Evolutionary conservation across 345 rosid species (phyloP).

Genomic region (Citropsis articulata): DNA sequence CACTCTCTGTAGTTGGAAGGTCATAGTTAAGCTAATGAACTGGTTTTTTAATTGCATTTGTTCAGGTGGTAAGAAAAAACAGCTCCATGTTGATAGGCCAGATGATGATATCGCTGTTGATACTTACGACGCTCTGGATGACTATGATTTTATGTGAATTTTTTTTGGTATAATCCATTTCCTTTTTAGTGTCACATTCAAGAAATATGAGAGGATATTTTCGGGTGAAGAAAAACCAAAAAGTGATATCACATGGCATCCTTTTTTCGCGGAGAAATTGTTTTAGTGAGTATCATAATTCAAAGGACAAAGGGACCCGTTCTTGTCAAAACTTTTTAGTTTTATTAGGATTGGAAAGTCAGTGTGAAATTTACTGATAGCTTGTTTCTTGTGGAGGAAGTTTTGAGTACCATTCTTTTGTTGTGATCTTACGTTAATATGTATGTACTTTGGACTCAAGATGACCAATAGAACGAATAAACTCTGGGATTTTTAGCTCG

Average conservation of each 20-base stretch:
- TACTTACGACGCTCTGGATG: slow-evolving; percentile 61
- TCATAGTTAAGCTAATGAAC: background rate
- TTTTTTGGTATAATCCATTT: background rate
- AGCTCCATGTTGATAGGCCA: slow-evolving; percentile 69
- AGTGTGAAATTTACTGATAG: background rate
- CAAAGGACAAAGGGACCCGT: background rate
- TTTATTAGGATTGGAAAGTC: background rate
- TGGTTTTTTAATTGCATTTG: background rate
- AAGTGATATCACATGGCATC: background rate
- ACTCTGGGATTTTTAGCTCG: background rate
- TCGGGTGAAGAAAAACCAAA: background rate
- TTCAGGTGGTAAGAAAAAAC: slow-evolving; percentile 78
- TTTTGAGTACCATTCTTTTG: background rate
- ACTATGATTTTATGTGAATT: slow-evolving; percentile 81
- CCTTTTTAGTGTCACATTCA: background rate
- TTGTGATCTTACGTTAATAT: background rate
- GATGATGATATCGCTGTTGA: slow-evolving; percentile 62
- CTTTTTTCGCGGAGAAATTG: background rate
- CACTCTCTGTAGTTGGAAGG: background rate
- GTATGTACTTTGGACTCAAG: background rate
- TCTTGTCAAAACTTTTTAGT: background rate
- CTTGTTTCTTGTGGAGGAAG: background rate
- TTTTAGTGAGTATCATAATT: background rate
- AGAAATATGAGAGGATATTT: background rate
- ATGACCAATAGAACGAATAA: background rate